Evolutionary conservation across 1,284 basidiomycete species (phyloP).

Genomic region (Ustilago curta): DNA sequence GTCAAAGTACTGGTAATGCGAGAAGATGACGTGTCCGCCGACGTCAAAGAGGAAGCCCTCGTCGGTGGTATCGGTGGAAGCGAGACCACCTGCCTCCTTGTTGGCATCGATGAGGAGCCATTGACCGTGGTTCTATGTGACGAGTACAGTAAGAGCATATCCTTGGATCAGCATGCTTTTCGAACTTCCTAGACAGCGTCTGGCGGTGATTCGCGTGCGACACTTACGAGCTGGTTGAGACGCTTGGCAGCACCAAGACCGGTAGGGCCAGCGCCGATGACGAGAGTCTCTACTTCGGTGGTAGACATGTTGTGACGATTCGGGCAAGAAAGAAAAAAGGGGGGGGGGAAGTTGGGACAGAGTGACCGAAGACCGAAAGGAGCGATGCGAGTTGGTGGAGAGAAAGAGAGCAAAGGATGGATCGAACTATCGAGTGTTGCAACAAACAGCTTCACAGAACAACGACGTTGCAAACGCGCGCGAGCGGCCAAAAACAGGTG

Average conservation of each 20-base stretch:
- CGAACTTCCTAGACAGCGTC: not conserved
- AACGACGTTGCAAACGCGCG: not conserved
- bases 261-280: slow-evolving; percentile 70
- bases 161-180: slow-evolving; percentile 6
- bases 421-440: not conserved
- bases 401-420: not conserved
- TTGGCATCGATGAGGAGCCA: slow-evolving; percentile 72
- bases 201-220: not conserved
- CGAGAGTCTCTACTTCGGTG: slow-evolving; percentile 66
- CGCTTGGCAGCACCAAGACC: slow-evolving; percentile 73
- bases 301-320: slow-evolving; percentile 26
- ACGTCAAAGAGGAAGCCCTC: slow-evolving; percentile 74
- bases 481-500: not conserved
- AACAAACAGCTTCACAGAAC: not conserved
- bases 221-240: slow-evolving; percentile 71
- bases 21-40: slow-evolving; percentile 74
- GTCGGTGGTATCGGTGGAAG: slow-evolving; percentile 72
- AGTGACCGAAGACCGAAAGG: not conserved
- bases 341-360: slow-evolving; percentile 6
- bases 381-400: slow-evolving; percentile 1
- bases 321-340: not conserved
- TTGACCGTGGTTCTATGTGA: slow-evolving; percentile 69
- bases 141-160: not conserved
- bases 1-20: slow-evolving; percentile 74
- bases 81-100: slow-evolving; percentile 72